Base-by-base conservation (phyloP, 1,139 yeast genomes). In the Candida labiduridarum region DNA sequence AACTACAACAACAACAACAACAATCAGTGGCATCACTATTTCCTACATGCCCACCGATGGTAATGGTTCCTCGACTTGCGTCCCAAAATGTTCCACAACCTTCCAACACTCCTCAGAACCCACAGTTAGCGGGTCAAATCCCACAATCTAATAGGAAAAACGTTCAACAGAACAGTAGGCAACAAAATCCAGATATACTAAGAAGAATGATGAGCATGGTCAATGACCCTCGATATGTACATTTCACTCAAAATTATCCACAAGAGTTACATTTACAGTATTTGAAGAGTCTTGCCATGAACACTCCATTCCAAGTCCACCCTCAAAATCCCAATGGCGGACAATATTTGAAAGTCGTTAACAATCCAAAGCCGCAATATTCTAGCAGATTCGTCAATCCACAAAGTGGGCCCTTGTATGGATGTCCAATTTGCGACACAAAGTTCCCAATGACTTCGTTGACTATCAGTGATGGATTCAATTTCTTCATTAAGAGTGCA, bases 391-490 rank as follows among this genome's bases (percentile, higher is more conserved):
- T 55, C 25, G 49, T 56, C 2, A 52, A 49, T n/a, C 59, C 57
- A 3, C 52, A 49, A 11, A 8, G 45, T 40, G 45, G 47, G 41
- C 55, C 56, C 10, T 34, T 53, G 2, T 76, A 72, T 58, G 67
- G 63, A 50, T 76, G 81, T 55, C 80, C 80, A 1, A 60, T 76
- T 14, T 76, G 81, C 54, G 76, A 75, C 56, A 57, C 49, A 18
- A 51, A 59, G 40, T 76, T 76, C 53, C 67, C 66, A 9, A 59
- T 76, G 41, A 63, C 62, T 52, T 76, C 74, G 45, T 57, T 76
- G 31, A 63, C 62, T 47, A 73, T 76, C 22, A 71, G 77, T 44
- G 79, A 75, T 51, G 66, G 73, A 2, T 73, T 68, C 61, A 76
- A 76, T 52, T 76, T 66, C 55, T 76, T 76, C 52, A 71, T 76